These are phyloP conservation scores for Emericellopsis atlantica DNA, from an alignment of 2,329 filamentous ascomycete species.

Conservation along the genomic window DNA sequence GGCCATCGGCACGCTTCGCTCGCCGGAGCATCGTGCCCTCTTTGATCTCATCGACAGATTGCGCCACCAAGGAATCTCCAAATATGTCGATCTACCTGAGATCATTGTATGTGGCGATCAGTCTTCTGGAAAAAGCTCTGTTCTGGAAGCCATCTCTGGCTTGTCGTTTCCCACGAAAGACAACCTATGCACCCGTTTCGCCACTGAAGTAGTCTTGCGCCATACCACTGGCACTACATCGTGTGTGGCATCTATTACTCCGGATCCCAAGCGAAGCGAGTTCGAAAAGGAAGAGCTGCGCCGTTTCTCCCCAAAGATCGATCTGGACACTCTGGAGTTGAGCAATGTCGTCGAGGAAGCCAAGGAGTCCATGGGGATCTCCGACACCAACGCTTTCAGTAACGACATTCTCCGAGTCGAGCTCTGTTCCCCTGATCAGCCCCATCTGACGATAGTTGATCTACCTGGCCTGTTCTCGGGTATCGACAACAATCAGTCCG, in stretches of 20 bases:
- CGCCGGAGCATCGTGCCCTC: constrained; percentile 19
- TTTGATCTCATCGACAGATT: constrained; percentile 25
- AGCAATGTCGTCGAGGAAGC: constrained; percentile 24
- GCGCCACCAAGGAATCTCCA: constrained; percentile 20
- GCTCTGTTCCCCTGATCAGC: constrained; percentile 30
- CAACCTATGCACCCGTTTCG: constrained; percentile 48
- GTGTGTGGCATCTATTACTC: constrained; percentile 15
- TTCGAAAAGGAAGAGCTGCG: constrained; percentile 9
- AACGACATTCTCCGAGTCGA: constrained; percentile 34
- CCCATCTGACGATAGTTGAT: constrained; percentile 45
- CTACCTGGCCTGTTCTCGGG: constrained; percentile 42
- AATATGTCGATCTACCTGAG: constrained; percentile 27
- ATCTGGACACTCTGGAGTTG: constrained; percentile 11
- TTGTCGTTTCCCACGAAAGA: constrained; percentile 47
- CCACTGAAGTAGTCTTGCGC: constrained; percentile 48
- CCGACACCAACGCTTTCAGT: constrained; percentile 23
- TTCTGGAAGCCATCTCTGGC: constrained; percentile 51
- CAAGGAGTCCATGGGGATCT: constrained; percentile 35
- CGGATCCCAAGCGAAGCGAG: constrained; percentile 15
- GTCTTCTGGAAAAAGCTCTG: constrained; percentile 51
- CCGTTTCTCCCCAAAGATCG: not conserved
- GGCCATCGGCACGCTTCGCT: not conserved
- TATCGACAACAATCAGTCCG: constrained; percentile 30
- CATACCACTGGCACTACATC: constrained; percentile 9
- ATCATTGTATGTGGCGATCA: constrained; percentile 50